Evolutionary conservation across 2,329 filamentous ascomycete genomes (phyloP), one percentile per base, ranked within the genome.

Genomic region (Orbilia blumenaviensis): DNA sequence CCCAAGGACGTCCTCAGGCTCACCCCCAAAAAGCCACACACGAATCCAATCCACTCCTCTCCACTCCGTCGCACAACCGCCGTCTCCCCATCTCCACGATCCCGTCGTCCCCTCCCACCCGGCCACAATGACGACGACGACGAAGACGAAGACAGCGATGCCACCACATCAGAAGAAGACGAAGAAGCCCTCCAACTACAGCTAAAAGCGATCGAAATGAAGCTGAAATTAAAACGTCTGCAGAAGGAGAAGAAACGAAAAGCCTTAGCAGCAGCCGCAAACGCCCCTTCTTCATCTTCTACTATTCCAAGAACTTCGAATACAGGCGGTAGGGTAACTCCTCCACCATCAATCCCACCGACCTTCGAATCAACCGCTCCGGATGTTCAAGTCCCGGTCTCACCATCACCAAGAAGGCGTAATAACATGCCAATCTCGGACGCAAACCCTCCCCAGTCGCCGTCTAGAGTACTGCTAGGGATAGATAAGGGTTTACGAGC

Each of bases 121-220:
- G n/a, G n/a, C n/a, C n/a, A n/a, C n/a, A n/a, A n/a, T n/a, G n/a
- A n/a, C n/a, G 9, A 4, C 18, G 54, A 62, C 12, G 83, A 78
- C 81, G 82, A 60, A 16, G 66, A 63, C 4, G 56, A 44, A 67
- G 68, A 69, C 61, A 64, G 84, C 78, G 82, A 82, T 56, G 81
- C 80, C 9, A 81, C 81, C 84, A 85, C 2, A 84, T 91, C 86
- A 7, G 87, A 88, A n/a, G 88, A 96, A 5, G 94, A 96, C 79
- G 94, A 97, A 82, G 94, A 98, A 84, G 96, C 89, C 0, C 84
- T 98, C 34, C 89, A 96, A 81, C 84, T 99, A 77, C 90, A 96
- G 82, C 85, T 98, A 3, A 90, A 94, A 78, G 93, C 92, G 66
- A 96, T 99, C 72, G 90, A 98, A 82, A 93, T 94, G 5, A 90